Conservation (phyloP, 306 rosid genomes). For the Quercus alba region DNA sequence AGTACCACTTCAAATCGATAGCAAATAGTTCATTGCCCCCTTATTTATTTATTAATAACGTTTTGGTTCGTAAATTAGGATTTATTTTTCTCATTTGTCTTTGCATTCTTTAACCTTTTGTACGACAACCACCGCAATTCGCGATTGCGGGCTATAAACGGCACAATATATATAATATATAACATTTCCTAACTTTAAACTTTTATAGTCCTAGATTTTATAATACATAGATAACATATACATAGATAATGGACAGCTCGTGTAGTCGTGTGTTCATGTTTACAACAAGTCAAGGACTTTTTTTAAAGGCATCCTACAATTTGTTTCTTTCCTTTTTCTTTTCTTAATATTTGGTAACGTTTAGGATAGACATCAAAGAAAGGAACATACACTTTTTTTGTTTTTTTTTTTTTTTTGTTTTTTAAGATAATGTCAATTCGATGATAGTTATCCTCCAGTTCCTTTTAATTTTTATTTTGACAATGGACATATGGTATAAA, state of each 20-base stretch:
- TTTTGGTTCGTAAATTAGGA: no score
- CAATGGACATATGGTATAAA: no score
- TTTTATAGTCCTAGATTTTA: not conserved
- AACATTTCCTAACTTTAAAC: not conserved
- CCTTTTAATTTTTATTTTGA: no score
- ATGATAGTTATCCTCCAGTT: no score
- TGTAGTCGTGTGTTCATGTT: not conserved
- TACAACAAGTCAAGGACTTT: not conserved
- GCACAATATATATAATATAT: conserved; percentile 14
- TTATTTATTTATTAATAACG: no score
- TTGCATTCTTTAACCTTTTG: conserved; percentile 12
- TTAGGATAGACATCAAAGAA: not conserved
- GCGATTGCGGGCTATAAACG: conserved; percentile 44
- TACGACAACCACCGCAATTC: conserved; percentile 2
- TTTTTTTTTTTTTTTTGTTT: no score
- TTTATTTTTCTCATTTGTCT: not conserved
- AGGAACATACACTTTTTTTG: not conserved
- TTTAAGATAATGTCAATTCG: no score
- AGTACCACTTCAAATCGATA: no score
- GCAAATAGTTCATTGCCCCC: no score
- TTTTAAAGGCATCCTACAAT: not conserved
- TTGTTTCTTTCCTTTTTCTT: not conserved
- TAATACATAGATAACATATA: no score
- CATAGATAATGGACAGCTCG: not conserved
- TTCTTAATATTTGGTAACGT: not conserved